Base-by-base conservation (phyloP, 164 flowering plant genomes). In the Dillenia turbinata region DNA sequence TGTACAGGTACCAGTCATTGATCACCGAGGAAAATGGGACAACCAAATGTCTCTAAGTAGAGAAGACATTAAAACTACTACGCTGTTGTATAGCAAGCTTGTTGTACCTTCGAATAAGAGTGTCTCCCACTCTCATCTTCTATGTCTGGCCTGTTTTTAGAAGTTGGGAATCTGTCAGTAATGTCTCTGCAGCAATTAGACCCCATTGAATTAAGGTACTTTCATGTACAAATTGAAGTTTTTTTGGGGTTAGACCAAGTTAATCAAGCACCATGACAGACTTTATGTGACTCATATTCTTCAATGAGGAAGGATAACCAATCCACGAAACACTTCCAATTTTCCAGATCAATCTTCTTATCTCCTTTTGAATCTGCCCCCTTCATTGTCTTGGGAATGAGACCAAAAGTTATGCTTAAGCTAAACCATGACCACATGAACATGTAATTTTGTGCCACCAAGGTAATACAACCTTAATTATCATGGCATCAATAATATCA, bases 141-240 rank as follows among this genome's bases (percentile, higher is more conserved):
- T 15, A 78, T 80, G 73, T 85, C 94, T 1, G 92, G 63, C 47
- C 65, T 77, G 48, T 85, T 12, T 62, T 78, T 83, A 73, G 90
- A 93, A 75, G 97, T 93, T 2, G 98, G 98, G 70, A 93, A 93
- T 33, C 96, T 85, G 9, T 80, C 15, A 9, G 90, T 84, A 66
- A 90, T 84, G 63, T 88, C 96, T 90, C 97, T 93, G 81, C 22
- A 73, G 68, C 54, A 50, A 9, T 10, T 47, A 2, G 56, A 50
- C 26, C 40, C 40, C 40, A 33, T 33, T 6, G 40, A 33, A 1
- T 33, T 33, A 33, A 33, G 40, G 40, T 33, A 33, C 40, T 33
- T 5, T 33, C 53, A 24, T 51, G 10, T 5, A 46, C 3, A 14
- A 47, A 8, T 46, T 1, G 6, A 59, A 3, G 1, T 10, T 16